Percentiles rank a stretch among this genome's conserved stretches.
phyloP scores from a whole-genome alignment of 331 rosid species.

The Prunus yedoensis region DNA sequence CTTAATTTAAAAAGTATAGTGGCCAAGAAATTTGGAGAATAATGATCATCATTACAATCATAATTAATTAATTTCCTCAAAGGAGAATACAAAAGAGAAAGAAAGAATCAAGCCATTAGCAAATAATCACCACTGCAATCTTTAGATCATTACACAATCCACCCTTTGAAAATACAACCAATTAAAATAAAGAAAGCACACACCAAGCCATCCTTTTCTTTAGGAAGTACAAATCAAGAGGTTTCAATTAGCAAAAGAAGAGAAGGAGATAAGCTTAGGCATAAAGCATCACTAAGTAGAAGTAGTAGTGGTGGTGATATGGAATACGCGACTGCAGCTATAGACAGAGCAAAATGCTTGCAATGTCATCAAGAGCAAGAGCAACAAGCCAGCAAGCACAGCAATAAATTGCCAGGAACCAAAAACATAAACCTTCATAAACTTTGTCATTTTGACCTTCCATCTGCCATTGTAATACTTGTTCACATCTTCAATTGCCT shows the following conservation, averaged over 20 bases:
- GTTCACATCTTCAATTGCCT: conserved; percentile 72
- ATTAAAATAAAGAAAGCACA: not conserved
- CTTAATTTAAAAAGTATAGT: no score
- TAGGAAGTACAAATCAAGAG: not conserved
- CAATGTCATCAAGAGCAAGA: conserved; percentile 58
- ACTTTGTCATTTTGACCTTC: conserved; percentile 50
- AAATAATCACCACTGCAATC: not conserved
- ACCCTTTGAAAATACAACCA: not conserved
- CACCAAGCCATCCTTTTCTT: not conserved
- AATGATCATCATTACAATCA: not conserved
- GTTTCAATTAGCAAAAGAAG: not conserved
- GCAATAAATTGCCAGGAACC: conserved; percentile 63
- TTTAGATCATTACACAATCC: not conserved
- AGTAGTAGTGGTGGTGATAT: not conserved
- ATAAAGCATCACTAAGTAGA: not conserved
- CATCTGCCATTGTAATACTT: conserved; percentile 52
- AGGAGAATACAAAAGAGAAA: not conserved
- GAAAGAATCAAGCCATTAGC: not conserved
- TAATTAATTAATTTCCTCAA: not conserved
- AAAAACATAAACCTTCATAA: conserved; percentile 48
- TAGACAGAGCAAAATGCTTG: conserved; percentile 75
- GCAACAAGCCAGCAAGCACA: conserved; percentile 46
- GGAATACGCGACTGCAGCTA: conserved; percentile 43
- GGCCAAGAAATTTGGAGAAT: no score
- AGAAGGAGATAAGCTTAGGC: not conserved